These are phyloP conservation scores for Meyerozyma guilliermondii DNA, from an alignment of 1,139 yeast species.

Conservation along the genomic window DNA sequence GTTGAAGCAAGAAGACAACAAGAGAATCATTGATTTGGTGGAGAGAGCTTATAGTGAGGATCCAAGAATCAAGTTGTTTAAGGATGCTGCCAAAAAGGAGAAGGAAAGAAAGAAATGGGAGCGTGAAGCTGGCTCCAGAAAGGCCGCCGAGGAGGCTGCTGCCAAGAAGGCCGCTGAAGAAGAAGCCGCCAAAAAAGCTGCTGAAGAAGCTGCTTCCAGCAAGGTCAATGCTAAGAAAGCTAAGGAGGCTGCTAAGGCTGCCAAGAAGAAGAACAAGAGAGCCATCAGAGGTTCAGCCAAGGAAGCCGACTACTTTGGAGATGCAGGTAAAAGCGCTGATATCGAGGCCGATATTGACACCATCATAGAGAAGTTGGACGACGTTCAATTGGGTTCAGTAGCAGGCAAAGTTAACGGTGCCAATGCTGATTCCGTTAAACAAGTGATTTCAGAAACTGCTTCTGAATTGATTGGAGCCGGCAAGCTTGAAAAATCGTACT, in stretches of 20 bases:
- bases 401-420: conserved; percentile 57
- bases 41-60: conserved; percentile 87
- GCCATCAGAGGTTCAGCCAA: conserved; percentile 76
- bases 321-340: conserved; percentile 56
- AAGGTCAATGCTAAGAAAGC: conserved; percentile 80
- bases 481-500: conserved; percentile 24
- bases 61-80: conserved; percentile 91
- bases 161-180: conserved; percentile 85
- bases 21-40: conserved; percentile 79
- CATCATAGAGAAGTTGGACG: conserved; percentile 76
- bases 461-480: conserved; percentile 34
- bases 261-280: conserved; percentile 98
- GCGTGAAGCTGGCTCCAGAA: conserved; percentile 94
- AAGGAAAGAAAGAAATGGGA: conserved; percentile 97
- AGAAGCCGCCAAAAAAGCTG: conserved; percentile 64
- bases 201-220: conserved; percentile 65
- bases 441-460: conserved; percentile 45
- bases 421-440: conserved; percentile 49
- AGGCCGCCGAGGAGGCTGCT: conserved; percentile 85
- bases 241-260: conserved; percentile 95
- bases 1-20: conserved; percentile 96
- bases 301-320: conserved; percentile 83
- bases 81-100: conserved; percentile 91
- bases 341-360: conserved; percentile 78
- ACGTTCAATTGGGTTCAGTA: conserved; percentile 63